Percentiles rank a stretch among this genome's conserved stretches.
Conservation (phyloP, 2,329 filamentous ascomycete genomes). For the Zasmidium angulare region DNA sequence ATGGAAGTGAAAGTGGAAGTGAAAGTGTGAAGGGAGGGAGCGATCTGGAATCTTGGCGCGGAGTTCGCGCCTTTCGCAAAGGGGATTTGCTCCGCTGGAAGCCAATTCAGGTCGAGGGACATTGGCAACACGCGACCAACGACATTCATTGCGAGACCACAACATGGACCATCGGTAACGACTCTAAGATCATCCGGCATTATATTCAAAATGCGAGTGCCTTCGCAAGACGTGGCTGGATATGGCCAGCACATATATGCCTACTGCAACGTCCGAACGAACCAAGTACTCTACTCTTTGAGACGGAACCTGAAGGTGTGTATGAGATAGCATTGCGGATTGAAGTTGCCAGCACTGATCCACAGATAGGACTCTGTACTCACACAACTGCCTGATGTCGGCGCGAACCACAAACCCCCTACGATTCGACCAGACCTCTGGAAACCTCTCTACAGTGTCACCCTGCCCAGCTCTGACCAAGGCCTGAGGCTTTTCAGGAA, state of each 20-base stretch:
- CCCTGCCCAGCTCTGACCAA: constrained; percentile 49
- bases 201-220: not conserved
- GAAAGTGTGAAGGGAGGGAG: too few relatives aligned
- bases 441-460: constrained; percentile 59
- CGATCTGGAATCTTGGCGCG: too few relatives aligned
- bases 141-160: too few relatives aligned
- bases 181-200: not conserved
- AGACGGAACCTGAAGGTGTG: constrained; percentile 56
- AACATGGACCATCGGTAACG: not conserved
- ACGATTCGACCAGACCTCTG: constrained; percentile 62
- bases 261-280: constrained; percentile 61
- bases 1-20: too few relatives aligned
- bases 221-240: not conserved
- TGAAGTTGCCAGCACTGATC: not conserved
- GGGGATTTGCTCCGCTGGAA: too few relatives aligned
- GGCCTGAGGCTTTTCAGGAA: constrained; percentile 55
- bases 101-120: too few relatives aligned
- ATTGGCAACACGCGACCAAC: too few relatives aligned
- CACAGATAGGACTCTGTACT: constrained; percentile 42
- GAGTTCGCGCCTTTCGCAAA: too few relatives aligned
- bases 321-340: constrained; percentile 1
- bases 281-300: constrained; percentile 65
- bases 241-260: constrained; percentile 60
- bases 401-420: constrained; percentile 62
- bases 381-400: constrained; percentile 60